Base-by-base conservation (phyloP, 139 green algal species). In the Bryopsis sp. region DNA sequence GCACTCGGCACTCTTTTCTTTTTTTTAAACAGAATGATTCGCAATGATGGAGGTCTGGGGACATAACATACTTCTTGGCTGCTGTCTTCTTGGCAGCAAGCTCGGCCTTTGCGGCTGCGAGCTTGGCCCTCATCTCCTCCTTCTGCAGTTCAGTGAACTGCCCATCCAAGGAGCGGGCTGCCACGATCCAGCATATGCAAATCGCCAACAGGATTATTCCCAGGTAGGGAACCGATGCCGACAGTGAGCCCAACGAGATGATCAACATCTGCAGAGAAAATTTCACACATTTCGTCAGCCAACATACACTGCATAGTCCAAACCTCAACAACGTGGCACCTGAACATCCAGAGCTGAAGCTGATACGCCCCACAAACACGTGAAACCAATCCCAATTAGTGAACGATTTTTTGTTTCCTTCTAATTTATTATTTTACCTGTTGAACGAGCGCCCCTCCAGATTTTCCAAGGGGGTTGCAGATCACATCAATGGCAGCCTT, bases 401-500 rank as follows among this genome's bases (percentile, higher is more conserved):
- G n/a, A n/a, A n/a, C 43, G 43, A 19, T 54, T 26, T 19, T 54
- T 26, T 54, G 43, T 54, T 11, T 26, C 43, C 19, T 54, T 54
- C 19, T 54, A 11, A 54, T 54, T 54, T 26, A 11, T 54, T 54
- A 11, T 54, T 54, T 54, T 54, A 92, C 86, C 82, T 96, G 93
- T 87, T 99, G 94, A 79, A 99, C 97, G n/a, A 97, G 76, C 6
- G 94, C 88, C 72, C 94, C 94, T 43, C 94, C 94, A 15, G 91
- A 97, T 88, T 99, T 99, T 80, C 94, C 94, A 57, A 99, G 87
- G 7, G 94, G 94, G 85, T 98, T 98, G 91, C 94, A 97, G 68
- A 99, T 94, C 46, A 99, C 94, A 67, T 99, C 94, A 72, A 99
- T 97, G 68, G 94, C 94, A 66, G 94, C 94, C 89, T 99, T 99